Base-by-base conservation (phyloP, 2,329 filamentous ascomycete genomes). In the Aaosphaeria arxii region DNA sequence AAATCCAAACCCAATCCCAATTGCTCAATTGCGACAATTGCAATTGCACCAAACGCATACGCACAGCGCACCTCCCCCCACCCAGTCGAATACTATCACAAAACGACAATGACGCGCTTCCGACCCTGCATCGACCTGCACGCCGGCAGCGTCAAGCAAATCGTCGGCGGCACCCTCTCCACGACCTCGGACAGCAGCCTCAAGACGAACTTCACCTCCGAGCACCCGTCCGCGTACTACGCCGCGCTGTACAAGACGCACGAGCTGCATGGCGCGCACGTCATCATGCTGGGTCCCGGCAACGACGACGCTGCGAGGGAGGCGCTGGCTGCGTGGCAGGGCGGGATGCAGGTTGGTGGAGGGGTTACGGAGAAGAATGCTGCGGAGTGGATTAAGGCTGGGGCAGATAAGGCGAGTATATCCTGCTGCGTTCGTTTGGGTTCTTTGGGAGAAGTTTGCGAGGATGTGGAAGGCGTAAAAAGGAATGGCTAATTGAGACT, bases 111-210 rank as follows among this genome's bases (percentile, higher is more conserved):
- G 94, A 97, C 94, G 3, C 85, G 86, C 59, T 99, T 99, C 67
- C 82, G 94, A 36, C 94, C 94, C 17, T 99, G 94, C 67, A 97
- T 99, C 71, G 94, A 99, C 74, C 82, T 99, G 45, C 94, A 99
- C 71, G 87, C 91, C n/a, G 94, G 94, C 11, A 87, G 92, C 67
- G 94, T 99, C 50, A 99, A 99, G 77, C 94, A 99, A 72, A 99
- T 99, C 60, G 91, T 99, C 38, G 94, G 94, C 59, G 92, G 94
- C 50, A 97, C 94, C 1, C 81, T 99, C 53, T 69, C 64, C 30
- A 62, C 61, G 6, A 62, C 60, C 3, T 57, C 61, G 1, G 59
- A 63, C 11, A 50, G 56, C 42, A 49, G 61, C 5, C 80, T 97
- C 48, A 87, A 90, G 74, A 97, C 92, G 42, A 99, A 99, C 73